Conservation (phyloP, 805 yeast genomes). For the Ogataea methylovora region DNA sequence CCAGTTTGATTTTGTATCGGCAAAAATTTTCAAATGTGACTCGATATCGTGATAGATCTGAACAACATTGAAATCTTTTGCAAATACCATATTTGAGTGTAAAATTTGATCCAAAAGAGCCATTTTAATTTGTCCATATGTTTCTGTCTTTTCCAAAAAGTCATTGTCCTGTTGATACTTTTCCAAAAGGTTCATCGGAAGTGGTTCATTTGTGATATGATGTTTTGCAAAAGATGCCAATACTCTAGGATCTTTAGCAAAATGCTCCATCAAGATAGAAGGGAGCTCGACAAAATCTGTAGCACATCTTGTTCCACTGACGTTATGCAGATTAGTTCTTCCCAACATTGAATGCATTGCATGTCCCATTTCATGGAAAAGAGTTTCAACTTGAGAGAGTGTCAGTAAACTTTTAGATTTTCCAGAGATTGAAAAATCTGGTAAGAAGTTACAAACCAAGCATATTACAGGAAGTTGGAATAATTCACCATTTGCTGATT, state of each 20-base stretch:
- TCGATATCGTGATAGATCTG: conserved; percentile 63
- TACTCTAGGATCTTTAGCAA: conserved; percentile 77
- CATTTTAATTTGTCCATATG: conserved; percentile 83
- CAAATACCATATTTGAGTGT: conserved; percentile 42
- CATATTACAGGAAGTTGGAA: conserved; percentile 88
- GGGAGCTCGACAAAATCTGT: conserved; percentile 97
- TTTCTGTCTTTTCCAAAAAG: conserved; percentile 60
- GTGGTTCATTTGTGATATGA: conserved; percentile 53
- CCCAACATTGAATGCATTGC: conserved; percentile 98
- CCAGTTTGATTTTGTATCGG: conserved; percentile 73
- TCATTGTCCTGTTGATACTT: conserved; percentile 44
- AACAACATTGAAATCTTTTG: conserved; percentile 47
- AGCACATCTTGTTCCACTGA: conserved; percentile 91
- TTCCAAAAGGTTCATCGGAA: conserved; percentile 43
- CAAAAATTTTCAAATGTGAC: conserved; percentile 47
- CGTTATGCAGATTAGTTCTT: conserved; percentile 79
- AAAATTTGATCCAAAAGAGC: conserved; percentile 80
- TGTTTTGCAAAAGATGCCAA: conserved; percentile 67
- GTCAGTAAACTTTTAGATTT: conserved; percentile 47
- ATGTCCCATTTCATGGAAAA: conserved; percentile 98
- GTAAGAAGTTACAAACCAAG: conserved; percentile 73
- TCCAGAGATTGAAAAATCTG: conserved; percentile 11
- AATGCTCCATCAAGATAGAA: conserved; percentile 91
- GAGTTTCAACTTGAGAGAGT: conserved; percentile 79
- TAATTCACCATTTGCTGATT: conserved; percentile 35